Conservation (phyloP, 371 early-diverging fungal species). For the Umbelopsis sp. region DNA sequence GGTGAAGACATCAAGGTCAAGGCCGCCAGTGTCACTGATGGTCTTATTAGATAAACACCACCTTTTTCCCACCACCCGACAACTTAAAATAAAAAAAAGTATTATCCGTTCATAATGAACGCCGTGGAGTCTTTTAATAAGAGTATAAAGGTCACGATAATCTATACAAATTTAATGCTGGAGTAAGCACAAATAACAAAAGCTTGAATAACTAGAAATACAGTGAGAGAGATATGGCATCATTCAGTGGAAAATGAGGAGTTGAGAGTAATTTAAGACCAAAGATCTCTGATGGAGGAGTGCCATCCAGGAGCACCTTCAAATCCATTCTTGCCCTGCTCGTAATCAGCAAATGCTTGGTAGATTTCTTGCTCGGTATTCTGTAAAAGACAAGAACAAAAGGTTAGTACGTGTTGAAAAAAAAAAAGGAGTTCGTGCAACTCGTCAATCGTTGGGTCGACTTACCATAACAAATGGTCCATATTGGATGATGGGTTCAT, state of each 20-base stretch:
- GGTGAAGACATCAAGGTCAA: slow-evolving; percentile 62
- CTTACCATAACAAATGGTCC: slow-evolving; percentile 67
- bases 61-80: slow-evolving; percentile 1
- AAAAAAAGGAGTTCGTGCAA: neutral
- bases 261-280: neutral
- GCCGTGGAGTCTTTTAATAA: too few relatives aligned
- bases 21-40: slow-evolving; percentile 67
- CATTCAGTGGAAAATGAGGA: neutral
- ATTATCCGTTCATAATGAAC: too few relatives aligned
- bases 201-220: neutral
- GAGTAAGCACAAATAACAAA: too few relatives aligned
- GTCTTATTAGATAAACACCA: slow-evolving; percentile 72
- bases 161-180: neutral
- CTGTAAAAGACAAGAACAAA: neutral
- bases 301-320: slow-evolving; percentile 55
- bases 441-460: too few relatives aligned
- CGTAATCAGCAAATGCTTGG: slow-evolving; percentile 57
- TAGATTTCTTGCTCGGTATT: slow-evolving; percentile 56
- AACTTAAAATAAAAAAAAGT: slow-evolving; percentile 1
- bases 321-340: slow-evolving; percentile 54
- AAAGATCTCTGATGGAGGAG: slow-evolving; percentile 28
- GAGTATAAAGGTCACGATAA: neutral
- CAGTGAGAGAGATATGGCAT: neutral
- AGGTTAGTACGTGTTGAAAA: neutral
- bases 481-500: slow-evolving; percentile 60